A percentile compares a stretch with the other conserved stretches of the same genome.
Evolutionary conservation across 2,329 filamentous ascomycete species (phyloP).

Genomic region (Tolypocladium paradoxum): DNA sequence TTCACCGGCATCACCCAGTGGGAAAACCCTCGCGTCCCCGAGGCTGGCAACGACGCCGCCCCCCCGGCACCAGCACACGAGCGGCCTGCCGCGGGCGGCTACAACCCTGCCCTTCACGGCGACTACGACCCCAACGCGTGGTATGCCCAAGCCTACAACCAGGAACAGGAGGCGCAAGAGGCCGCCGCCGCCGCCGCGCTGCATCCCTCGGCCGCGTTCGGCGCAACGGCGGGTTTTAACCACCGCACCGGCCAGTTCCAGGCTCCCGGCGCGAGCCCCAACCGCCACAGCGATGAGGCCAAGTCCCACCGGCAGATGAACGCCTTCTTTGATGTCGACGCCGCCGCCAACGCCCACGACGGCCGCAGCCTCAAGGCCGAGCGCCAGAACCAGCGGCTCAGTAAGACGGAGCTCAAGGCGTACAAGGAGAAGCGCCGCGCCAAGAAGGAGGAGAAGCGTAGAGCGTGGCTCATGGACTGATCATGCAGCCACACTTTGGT

Average conservation of each 20-base stretch:
- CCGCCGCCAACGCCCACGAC: constrained; percentile 82
- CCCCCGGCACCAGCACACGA: constrained; percentile 24
- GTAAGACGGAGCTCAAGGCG: constrained; percentile 75
- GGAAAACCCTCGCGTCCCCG: constrained; percentile 72
- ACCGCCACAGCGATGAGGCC: constrained; percentile 75
- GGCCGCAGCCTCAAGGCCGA: constrained; percentile 88
- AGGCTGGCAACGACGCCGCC: constrained; percentile 17
- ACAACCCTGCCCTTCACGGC: constrained; percentile 93
- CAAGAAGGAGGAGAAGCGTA: constrained; percentile 87
- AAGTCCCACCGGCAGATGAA: constrained; percentile 84
- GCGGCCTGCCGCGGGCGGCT: constrained; percentile 53
- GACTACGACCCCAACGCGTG: constrained; percentile 94
- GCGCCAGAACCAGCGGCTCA: constrained; percentile 71
- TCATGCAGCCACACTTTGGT: neutral
- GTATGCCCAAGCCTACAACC: constrained; percentile 59
- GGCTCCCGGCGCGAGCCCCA: constrained; percentile 52
- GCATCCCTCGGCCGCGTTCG: constrained; percentile 40
- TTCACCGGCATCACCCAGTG: constrained; percentile 67
- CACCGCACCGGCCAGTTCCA: constrained; percentile 83
- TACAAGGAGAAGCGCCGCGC: constrained; percentile 85
- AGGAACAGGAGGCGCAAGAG: constrained; percentile 19
- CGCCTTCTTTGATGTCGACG: constrained; percentile 91
- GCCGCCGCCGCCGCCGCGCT: constrained; percentile 16
- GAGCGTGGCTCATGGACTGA: constrained; percentile 84
- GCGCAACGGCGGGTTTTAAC: constrained; percentile 71